Evolutionary conservation across 208 protist species (phyloP).

Genomic region (Acanthamoeba castellanii): DNA sequence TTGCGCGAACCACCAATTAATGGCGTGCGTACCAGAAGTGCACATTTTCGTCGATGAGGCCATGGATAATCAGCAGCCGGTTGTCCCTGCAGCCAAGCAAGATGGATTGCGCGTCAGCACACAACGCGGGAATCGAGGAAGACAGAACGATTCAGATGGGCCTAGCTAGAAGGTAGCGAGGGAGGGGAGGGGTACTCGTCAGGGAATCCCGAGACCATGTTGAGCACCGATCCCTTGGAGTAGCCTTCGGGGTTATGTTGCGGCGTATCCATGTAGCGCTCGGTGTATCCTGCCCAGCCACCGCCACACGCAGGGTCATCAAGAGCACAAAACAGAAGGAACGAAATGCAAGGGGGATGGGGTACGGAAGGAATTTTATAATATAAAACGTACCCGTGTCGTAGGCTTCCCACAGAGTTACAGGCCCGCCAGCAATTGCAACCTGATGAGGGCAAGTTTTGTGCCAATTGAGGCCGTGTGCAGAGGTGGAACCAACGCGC

Average conservation of each 20-base stretch:
- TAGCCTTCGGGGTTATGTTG: conserved; percentile 75
- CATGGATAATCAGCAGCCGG: conserved; percentile 81
- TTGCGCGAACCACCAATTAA: too few relatives aligned
- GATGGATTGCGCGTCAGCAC: neutral
- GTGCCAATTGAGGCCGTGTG: too few relatives aligned
- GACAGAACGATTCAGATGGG: too few relatives aligned
- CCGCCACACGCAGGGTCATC: too few relatives aligned
- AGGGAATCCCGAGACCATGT: conserved; percentile 70
- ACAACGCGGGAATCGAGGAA: too few relatives aligned
- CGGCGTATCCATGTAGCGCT: conserved; percentile 83
- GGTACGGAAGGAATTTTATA: too few relatives aligned
- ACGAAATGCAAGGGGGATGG: neutral
- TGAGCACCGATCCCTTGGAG: conserved; percentile 59
- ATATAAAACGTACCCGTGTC: conserved; percentile 5
- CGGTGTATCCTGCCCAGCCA: conserved; percentile 84
- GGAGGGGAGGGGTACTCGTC: conserved; percentile 44
- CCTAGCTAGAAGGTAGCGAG: too few relatives aligned
- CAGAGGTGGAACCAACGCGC: too few relatives aligned
- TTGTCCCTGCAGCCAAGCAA: neutral
- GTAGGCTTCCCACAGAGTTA: conserved; percentile 80
- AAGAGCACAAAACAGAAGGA: too few relatives aligned
- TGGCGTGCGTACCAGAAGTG: conserved; percentile 78
- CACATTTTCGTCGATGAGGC: conserved; percentile 84
- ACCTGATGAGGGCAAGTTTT: neutral
- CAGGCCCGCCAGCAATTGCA: conserved; percentile 76